Evolutionary conservation across 1,139 yeast species (phyloP), one percentile per base, ranked within the genome.

Genomic region (Taphrina communis): DNA sequence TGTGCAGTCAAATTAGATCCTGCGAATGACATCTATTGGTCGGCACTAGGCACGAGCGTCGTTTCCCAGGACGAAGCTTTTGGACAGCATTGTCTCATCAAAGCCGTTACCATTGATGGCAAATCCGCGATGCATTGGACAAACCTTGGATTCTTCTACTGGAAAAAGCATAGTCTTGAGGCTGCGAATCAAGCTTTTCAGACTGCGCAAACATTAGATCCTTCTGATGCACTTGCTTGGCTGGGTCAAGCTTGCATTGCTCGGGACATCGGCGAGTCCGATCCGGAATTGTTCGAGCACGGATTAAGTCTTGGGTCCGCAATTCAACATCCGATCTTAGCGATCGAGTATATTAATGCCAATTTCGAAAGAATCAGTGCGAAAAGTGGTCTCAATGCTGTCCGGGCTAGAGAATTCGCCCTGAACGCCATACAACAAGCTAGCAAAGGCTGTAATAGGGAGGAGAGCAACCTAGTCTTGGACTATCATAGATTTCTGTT

Each of bases 71-170:
- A 86, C 73, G 88, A 94, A 0, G 84, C 84, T 66, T 89, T 91
- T 7, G 82, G 97, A 0, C 99, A 94, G 77, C 99, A 94, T 78
- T 91, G 97, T 76, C 90, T 89, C 74, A 89, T 95, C 73, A 88
- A 90, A 72, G 94, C 97, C 1, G 82, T 90, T 0, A 78, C 91
- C 57, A 88, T 89, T 67, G 84, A 89, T 3, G 84, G 86, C 70
- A 90, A 90, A 72, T 85, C 88, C 0, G 61, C 71, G 14, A 80
- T 80, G 31, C 84, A 88, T 6, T 94, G 97, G 97, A 84, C 87
- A 19, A 90, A 91, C 73, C 80, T 94, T 70, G 97, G 97, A 0
- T 84, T 89, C 6, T 80, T 94, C 52, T 93, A 90, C 73, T 80
- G 93, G 71, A 82, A 85, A 60, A 82, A 83, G 71, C 88, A 88